Conservation (phyloP, 2,329 filamentous ascomycete genomes). For the Fusarium siculi region DNA sequence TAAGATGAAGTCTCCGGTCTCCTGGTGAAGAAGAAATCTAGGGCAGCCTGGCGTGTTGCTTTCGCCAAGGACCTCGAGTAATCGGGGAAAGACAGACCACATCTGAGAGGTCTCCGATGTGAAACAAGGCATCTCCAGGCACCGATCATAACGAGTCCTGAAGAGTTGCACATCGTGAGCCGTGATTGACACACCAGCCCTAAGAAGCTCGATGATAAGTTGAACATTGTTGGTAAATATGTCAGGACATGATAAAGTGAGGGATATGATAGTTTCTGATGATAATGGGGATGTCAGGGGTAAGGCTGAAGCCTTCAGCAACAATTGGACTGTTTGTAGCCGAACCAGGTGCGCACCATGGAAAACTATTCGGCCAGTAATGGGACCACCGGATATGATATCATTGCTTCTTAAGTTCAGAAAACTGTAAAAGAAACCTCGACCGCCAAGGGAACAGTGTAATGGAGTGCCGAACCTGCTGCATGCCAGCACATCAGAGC, state of each 20-base stretch:
- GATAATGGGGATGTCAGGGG: background rate
- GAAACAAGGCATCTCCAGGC: background rate
- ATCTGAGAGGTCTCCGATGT: background rate
- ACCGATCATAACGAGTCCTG: background rate
- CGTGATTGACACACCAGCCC: background rate
- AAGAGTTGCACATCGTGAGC: background rate
- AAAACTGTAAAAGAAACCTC: background rate
- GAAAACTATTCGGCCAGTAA: background rate
- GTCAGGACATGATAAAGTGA: background rate
- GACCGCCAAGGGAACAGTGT: background rate
- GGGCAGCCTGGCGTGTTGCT: too few relatives aligned
- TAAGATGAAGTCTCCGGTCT: background rate
- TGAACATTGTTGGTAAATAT: accelerated
- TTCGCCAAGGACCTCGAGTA: background rate
- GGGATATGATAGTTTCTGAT: background rate
- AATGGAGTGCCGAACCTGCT: background rate
- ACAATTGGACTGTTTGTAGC: background rate
- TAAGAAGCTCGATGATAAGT: background rate
- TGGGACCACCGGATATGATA: background rate
- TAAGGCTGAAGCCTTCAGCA: background rate
- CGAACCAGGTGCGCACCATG: background rate
- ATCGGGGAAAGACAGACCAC: background rate
- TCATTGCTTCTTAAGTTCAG: background rate
- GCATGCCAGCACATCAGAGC: background rate
- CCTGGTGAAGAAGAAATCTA: background rate